These are phyloP conservation scores for Kluyveromyces wickerhamii DNA, from an alignment of 805 yeast genomes.

Conservation along the genomic window DNA sequence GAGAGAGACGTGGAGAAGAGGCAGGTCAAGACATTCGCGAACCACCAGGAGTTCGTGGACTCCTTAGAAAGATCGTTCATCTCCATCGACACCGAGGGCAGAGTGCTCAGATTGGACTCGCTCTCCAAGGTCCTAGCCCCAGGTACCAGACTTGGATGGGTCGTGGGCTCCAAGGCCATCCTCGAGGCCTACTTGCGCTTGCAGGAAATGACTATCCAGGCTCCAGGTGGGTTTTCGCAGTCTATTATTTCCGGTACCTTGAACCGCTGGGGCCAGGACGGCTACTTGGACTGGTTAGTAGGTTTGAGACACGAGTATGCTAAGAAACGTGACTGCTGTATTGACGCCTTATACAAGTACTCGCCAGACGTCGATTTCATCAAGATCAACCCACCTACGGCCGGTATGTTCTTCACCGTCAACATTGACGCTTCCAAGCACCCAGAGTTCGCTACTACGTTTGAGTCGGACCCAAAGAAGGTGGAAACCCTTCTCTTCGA, in stretches of 20 bases:
- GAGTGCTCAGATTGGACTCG: slow-evolving; percentile 84
- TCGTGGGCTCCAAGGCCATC: slow-evolving; percentile 59
- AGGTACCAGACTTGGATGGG: slow-evolving; percentile 85
- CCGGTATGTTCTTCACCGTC: slow-evolving; percentile 83
- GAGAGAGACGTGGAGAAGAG: slow-evolving; percentile 35
- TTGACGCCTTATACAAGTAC: slow-evolving; percentile 60
- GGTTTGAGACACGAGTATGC: slow-evolving; percentile 80
- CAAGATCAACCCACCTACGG: slow-evolving; percentile 53
- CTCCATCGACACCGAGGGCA: slow-evolving; percentile 73
- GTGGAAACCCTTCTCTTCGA: slow-evolving; percentile 62
- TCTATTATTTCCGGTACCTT: slow-evolving; percentile 62
- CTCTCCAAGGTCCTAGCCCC: slow-evolving; percentile 91
- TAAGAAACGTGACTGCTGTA: slow-evolving; percentile 77
- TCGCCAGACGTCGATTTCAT: slow-evolving; percentile 31
- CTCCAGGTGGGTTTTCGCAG: slow-evolving; percentile 75
- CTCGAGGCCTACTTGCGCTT: slow-evolving; percentile 60
- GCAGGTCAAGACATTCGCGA: slow-evolving; percentile 18
- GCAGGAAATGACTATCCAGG: slow-evolving; percentile 76
- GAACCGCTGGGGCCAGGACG: slow-evolving; percentile 83
- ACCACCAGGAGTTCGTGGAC: slow-evolving; percentile 58
- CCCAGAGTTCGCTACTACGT: slow-evolving; percentile 59
- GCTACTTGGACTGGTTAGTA: slow-evolving; percentile 84
- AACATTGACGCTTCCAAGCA: slow-evolving; percentile 70
- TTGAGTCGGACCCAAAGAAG: slow-evolving; percentile 47
- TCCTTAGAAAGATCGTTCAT: slow-evolving; percentile 70